phyloP scores from a whole-genome alignment of 305 asterid genomes.

The Fraxinus baroniana region DNA sequence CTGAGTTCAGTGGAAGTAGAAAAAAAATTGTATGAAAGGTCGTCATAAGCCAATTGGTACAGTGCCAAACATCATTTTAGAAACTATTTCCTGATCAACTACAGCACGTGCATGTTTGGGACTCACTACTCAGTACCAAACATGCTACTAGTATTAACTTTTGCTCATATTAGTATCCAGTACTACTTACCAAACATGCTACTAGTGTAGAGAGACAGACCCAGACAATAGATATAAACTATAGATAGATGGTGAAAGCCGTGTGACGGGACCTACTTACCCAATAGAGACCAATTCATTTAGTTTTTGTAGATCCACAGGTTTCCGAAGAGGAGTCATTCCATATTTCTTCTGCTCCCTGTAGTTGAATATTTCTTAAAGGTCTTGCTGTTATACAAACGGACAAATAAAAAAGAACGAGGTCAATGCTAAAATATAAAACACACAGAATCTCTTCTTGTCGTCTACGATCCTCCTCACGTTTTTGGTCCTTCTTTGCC shows the following conservation, averaged over 20 bases:
- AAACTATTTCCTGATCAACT: neutral
- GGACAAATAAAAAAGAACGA: neutral
- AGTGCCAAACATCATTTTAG: neutral
- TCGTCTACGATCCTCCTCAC: constrained; percentile 56
- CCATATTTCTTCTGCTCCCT: constrained; percentile 92
- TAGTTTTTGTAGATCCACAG: constrained; percentile 73
- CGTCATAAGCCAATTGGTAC: neutral
- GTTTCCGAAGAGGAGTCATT: constrained; percentile 71
- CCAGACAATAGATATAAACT: neutral
- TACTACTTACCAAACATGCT: neutral
- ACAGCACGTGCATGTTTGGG: neutral
- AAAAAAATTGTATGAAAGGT: neutral
- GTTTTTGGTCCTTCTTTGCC: constrained; percentile 47
- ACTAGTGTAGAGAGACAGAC: neutral
- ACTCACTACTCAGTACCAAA: neutral
- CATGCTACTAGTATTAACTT: neutral
- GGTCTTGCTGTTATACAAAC: neutral
- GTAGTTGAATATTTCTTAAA: constrained; percentile 25
- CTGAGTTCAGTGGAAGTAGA: neutral
- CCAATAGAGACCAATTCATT: constrained; percentile 72
- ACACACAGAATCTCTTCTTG: constrained; percentile 65
- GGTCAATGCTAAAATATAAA: constrained; percentile 12
- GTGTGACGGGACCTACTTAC: constrained; percentile 39
- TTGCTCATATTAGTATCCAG: neutral
- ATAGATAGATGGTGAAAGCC: neutral